Base-by-base conservation (phyloP, 495 filamentous ascomycete species). In the Xylaria grammica region DNA sequence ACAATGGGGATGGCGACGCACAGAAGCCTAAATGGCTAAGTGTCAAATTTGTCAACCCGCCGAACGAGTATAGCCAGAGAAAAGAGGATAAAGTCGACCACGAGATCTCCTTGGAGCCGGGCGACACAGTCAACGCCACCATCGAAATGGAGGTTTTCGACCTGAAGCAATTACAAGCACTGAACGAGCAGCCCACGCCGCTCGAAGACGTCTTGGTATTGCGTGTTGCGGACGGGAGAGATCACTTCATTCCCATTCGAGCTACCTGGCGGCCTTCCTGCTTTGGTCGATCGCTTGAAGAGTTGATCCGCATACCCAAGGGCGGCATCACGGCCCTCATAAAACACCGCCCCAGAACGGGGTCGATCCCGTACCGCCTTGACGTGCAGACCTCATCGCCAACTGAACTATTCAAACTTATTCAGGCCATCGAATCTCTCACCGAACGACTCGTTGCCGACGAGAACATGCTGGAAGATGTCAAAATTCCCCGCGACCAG, bases 131-230 rank as follows among this genome's bases (percentile, higher is more conserved):
- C 4, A 88, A 85, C 65, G 86, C 91, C 4, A 78, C 88, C 26
- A 67, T 98, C 17, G 86, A 85, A 15, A 76, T 89, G 1, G 78
- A 85, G 27, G 78, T 99, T 53, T 82, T 81, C 13, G 81, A 87
- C 50, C 78, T 92, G 13, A 69, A 82, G 3, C 82, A 87, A n/a
- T 85, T 91, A 3, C 84, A 85, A 19, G 75, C 78, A 9, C 82
- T 98, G n/a, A 97, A 97, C 68, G 80, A 89, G 30, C 85, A 84
- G 10, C 77, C 81, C 20, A 69, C 80, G 4, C 80, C 80, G 8
- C 79, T 97, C 1, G 93, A 96, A 62, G 94, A 98, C 69, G 89
- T 97, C 9, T 80, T 98, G 26, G 87, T 99, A 5, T 84, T 99
- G n/a, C 89, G 93, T 10, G 91, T 98, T 9, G 83, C 86, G 9